A percentile compares a stretch with the other conserved stretches of the same genome.
Evolutionary conservation across 106 monocot species (phyloP).

Genomic region (Chionographis japonica): DNA sequence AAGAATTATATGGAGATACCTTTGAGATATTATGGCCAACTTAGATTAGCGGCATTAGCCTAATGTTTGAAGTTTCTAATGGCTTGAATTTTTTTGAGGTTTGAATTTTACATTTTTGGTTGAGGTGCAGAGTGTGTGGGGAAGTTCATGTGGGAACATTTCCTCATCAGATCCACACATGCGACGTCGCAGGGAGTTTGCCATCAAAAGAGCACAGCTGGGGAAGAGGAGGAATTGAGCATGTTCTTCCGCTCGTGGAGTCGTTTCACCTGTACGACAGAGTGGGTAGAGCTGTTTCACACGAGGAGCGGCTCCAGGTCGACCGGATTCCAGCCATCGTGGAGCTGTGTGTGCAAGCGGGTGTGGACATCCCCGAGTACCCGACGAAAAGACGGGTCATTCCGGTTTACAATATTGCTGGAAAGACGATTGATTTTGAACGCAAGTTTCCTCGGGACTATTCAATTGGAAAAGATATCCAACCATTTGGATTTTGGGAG

Average conservation of each 20-base stretch:
- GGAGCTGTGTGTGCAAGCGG: conserved; percentile 53
- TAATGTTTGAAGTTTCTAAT: too few relatives aligned
- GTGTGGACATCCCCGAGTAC: conserved; percentile 39
- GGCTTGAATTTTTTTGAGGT: too few relatives aligned
- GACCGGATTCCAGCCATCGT: conserved; percentile 46
- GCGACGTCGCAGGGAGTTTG: conserved; percentile 32
- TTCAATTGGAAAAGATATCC: conserved; percentile 34
- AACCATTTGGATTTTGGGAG: conserved; percentile 45
- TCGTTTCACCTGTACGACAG: conserved; percentile 59
- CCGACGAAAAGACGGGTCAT: conserved; percentile 33
- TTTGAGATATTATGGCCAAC: too few relatives aligned
- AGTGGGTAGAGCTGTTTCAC: conserved; percentile 54
- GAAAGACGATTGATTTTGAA: conserved; percentile 60
- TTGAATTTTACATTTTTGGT: too few relatives aligned
- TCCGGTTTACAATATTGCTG: conserved; percentile 51
- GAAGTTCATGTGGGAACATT: conserved; percentile 38
- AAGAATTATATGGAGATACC: too few relatives aligned
- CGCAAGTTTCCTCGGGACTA: conserved; percentile 34
- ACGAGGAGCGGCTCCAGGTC: conserved; percentile 41
- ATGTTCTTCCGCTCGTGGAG: conserved; percentile 41
- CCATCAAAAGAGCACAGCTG: conserved; percentile 35
- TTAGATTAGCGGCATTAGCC: too few relatives aligned
- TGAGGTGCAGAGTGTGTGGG: conserved; percentile 28
- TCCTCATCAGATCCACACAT: conserved; percentile 43
- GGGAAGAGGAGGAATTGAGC: conserved; percentile 34